Evolutionary conservation across 2,329 filamentous ascomycete species (phyloP).

Genomic region (Alternaria brassicicola): DNA sequence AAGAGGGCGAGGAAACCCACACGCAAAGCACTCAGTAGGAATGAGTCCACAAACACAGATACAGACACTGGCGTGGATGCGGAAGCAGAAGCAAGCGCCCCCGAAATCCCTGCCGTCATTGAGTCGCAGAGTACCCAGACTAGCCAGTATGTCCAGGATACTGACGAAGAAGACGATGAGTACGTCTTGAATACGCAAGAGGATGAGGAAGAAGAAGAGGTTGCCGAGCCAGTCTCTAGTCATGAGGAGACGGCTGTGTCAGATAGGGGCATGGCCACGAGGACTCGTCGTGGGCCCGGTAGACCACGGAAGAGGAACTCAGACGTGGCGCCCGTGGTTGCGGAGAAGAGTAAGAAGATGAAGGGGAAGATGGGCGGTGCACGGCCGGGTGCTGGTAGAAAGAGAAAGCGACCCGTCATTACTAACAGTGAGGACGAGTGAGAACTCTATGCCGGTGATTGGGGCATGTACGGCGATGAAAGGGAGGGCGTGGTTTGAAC

Average conservation of each 20-base stretch:
- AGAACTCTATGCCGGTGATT: background rate
- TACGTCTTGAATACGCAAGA: slow-evolving; percentile 2
- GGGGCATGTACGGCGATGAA: background rate
- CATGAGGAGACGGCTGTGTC: background rate
- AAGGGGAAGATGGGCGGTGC: slow-evolving; percentile 12
- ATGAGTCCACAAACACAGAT: slow-evolving; percentile 6
- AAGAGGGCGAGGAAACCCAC: background rate
- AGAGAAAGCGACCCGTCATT: slow-evolving; percentile 22
- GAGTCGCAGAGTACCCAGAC: slow-evolving; percentile 3
- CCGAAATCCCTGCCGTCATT: background rate
- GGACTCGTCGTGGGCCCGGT: background rate
- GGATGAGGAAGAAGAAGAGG: background rate
- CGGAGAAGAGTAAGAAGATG: background rate
- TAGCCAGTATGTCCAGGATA: slow-evolving; percentile 16
- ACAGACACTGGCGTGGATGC: background rate
- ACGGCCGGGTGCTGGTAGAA: slow-evolving; percentile 13
- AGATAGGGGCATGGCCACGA: background rate
- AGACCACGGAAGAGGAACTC: background rate
- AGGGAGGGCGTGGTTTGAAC: background rate
- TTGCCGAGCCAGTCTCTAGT: background rate
- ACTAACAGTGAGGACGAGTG: slow-evolving; percentile 22
- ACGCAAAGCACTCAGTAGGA: background rate
- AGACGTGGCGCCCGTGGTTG: slow-evolving; percentile 5
- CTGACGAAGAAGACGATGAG: slow-evolving; percentile 17
- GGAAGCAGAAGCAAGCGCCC: background rate